A percentile compares a stretch with the other conserved stretches of the same genome.
phyloP scores from a whole-genome alignment of 371 early-diverging fungal genomes.

The Gilbertella persicaria region DNA sequence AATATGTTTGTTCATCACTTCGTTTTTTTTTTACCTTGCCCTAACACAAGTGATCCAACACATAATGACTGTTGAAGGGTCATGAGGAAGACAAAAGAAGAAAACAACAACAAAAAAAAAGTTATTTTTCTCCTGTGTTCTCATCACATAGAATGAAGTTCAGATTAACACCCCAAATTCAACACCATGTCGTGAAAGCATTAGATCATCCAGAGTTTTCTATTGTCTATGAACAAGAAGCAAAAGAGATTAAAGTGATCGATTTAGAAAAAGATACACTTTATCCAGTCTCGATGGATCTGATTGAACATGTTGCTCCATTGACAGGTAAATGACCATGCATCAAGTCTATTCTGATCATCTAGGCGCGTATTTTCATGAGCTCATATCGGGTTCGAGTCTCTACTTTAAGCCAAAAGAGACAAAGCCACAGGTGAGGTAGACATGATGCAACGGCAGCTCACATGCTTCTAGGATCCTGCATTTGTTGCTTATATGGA shows the following conservation, averaged over 20 bases:
- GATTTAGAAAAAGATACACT: conserved; percentile 12
- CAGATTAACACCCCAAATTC: conserved; percentile 27
- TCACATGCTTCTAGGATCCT: too few species aligned
- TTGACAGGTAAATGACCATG: neutral
- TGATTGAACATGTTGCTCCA: conserved; percentile 22
- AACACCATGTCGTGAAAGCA: conserved; percentile 16
- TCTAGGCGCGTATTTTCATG: conserved; percentile 32
- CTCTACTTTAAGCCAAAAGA: conserved; percentile 36
- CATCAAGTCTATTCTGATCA: neutral
- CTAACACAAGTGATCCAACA: conserved; percentile 4
- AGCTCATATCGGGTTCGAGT: conserved; percentile 30
- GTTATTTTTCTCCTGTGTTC: conserved; percentile 2
- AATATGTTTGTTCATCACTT: neutral
- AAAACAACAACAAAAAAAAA: conserved; percentile 5
- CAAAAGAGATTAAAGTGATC: conserved; percentile 13
- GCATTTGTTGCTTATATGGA: conserved; percentile 35
- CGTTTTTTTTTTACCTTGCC: conserved; percentile 5
- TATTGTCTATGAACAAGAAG: conserved; percentile 22
- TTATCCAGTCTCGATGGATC: conserved; percentile 24
- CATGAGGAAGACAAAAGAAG: conserved; percentile 2
- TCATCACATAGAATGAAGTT: conserved; percentile 23
- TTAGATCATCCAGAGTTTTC: conserved; percentile 13
- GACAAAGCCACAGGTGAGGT: conserved; percentile 24
- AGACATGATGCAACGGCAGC: too few species aligned
- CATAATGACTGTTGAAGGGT: conserved; percentile 1